Base-by-base conservation (phyloP, 2,329 filamentous ascomycete genomes). In the Xylariaceae sp. region DNA sequence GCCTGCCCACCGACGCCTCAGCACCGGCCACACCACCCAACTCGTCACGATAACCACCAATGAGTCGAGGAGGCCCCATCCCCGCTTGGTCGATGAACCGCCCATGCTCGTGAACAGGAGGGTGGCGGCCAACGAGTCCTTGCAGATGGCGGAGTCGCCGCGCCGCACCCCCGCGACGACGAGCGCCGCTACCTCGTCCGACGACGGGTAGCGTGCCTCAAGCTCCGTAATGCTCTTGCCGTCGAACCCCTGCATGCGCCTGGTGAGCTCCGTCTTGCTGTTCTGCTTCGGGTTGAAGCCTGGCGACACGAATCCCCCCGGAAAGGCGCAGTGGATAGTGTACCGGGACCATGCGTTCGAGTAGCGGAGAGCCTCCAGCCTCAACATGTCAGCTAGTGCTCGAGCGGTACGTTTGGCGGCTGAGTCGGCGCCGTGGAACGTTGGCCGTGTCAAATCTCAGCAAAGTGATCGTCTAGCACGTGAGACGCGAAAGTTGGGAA, bases 211-310 rank as follows among this genome's bases (percentile, higher is more conserved):
- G 1, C 30, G 29, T 5, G 37, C 37, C 31, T 44, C 29, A 1
- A 52, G 42, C n/a, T n/a, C n/a, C 19, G 45, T 37, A 13, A 40
- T 38, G 18, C 44, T 25, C 3, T 38, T 23, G 3, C 28, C 35
- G 8, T 40, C 36, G 4, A 43, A 38, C 0, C 49, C 51, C 37
- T 55, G 42, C 5, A 53, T 46, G 3, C 43, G 47, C 38, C 53
- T 53, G 1, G 51, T 53, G 6, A 53, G 32, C 5, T 31, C 32
- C 4, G 48, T 43, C 39, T 53, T 52, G 13, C 43, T 44, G 19
- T 49, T 42, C 37, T 53, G 51, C 37, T 55, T 51, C 19, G 45
- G 31, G 3, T 49, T 29, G 14, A 53, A 52, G 2, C 40, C 42
- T 9, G 42, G 38, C 1, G 49, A 44, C 25, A 53, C 38, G 31